Base-by-base conservation (phyloP, 2,329 filamentous ascomycete species). In the Akanthomyces muscarius region DNA sequence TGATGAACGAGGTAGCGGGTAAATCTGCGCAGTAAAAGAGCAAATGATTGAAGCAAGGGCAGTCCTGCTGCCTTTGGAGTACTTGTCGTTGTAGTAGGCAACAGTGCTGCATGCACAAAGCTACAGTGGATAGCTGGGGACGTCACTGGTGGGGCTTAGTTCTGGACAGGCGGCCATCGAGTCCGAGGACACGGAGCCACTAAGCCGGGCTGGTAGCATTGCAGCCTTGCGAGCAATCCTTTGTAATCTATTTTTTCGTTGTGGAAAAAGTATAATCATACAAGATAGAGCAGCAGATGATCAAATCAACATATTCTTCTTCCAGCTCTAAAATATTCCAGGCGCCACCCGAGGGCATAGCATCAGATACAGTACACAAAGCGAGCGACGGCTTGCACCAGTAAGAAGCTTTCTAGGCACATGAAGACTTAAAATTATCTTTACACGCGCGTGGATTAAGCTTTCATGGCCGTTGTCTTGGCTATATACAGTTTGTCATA, bases 401-500 rank as follows among this genome's bases (percentile, higher is more conserved):
- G 11, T 10, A 38, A 38, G 14, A 41, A 41, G 13, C 38, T 14
- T 16, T 16, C 14, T 5, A 16, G 38, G 42, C 42, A 45, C 3
- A 45, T 21, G 11, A 23, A n/a, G n/a, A 30, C 4, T 30, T 4
- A 47, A 8, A 47, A 23, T 5, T 18, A 8, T 7, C 3, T 47
- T 42, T 28, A 36, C 36, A 41, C 11, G 5, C 21, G 28, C 41
- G 30, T 25, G 18, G 47, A 41, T 38, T 47, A 44, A 47, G 59
- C 54, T 38, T 45, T 38, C 36, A 42, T 7, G 18, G 21, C 36
- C 21, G 21, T 33, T 50, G n/a, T 52, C 36, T 54, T 54, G 30
- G 11, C 55, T 59, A 63, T 63, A 41, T 63, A 59, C 55, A 63
- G 23, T 57, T 38, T 45, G 48, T 63, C 61, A 59, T 63, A 25